phyloP scores from a whole-genome alignment of 352 stramenopile species.

The Pythium oligandrum region DNA sequence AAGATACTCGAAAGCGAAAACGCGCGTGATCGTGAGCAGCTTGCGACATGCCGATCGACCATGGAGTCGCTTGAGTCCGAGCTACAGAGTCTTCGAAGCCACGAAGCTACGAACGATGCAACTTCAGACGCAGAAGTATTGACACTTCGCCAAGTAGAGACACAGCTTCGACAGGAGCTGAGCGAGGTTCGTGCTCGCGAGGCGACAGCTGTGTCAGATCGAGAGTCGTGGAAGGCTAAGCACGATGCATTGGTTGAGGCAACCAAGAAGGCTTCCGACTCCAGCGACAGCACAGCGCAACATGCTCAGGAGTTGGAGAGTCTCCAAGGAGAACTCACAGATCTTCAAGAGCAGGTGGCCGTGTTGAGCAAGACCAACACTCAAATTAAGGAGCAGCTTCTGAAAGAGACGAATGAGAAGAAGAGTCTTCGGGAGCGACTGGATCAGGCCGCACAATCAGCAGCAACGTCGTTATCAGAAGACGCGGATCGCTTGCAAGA shows the following conservation, averaged over 20 bases:
- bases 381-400: slow-evolving; percentile 24
- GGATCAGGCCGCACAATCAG: not conserved
- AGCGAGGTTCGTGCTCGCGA: not conserved
- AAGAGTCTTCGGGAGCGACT: slow-evolving; percentile 18
- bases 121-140: slow-evolving; percentile 2
- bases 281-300: not conserved
- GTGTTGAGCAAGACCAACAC: slow-evolving; percentile 18
- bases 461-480: not conserved
- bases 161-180: slow-evolving; percentile 7
- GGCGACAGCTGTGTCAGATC: not conserved
- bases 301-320: slow-evolving; percentile 6
- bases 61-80: not conserved
- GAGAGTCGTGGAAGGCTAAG: not conserved
- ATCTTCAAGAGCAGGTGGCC: slow-evolving; percentile 18
- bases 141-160: slow-evolving; percentile 3
- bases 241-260: not conserved
- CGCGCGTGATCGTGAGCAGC: slow-evolving; percentile 1
- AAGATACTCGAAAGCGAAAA: slow-evolving; percentile 7
- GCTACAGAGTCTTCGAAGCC: no score
- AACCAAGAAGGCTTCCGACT: not conserved
- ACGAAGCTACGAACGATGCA: not conserved
- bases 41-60: not conserved
- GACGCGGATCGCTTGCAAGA: slow-evolving; percentile 5
- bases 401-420: slow-evolving; percentile 23
- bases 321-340: slow-evolving; percentile 7